Conservation (phyloP, 495 filamentous ascomycete genomes). For the Opeltia flavorubescens region DNA sequence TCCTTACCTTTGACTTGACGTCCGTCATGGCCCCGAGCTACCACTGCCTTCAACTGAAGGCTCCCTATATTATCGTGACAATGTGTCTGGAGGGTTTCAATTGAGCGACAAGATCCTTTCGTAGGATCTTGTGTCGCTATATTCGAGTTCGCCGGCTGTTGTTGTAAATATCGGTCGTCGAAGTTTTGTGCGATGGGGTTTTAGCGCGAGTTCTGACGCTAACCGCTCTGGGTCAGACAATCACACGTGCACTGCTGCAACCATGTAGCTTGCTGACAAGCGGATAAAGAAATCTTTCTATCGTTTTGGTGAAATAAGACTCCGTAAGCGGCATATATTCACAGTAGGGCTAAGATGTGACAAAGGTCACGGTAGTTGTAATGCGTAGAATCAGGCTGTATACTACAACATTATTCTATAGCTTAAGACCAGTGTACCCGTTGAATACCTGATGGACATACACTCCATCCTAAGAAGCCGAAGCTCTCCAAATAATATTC, state of each 20-base stretch:
- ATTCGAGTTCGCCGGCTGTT: neutral
- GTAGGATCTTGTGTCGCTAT: conserved; percentile 15
- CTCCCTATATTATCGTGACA: conserved; percentile 15
- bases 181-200: neutral
- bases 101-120: conserved; percentile 14
- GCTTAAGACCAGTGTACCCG: too few relatives aligned
- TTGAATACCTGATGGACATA: too few relatives aligned
- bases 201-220: neutral
- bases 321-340: too few relatives aligned
- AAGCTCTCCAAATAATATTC: neutral
- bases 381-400: too few relatives aligned
- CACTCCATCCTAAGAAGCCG: neutral
- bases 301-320: too few relatives aligned
- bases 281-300: too few relatives aligned
- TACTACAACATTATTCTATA: too few relatives aligned
- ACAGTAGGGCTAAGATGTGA: too few relatives aligned
- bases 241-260: too few relatives aligned
- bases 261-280: too few relatives aligned
- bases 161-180: neutral
- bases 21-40: conserved; percentile 16
- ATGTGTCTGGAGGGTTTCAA: conserved; percentile 3
- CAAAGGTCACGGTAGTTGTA: too few relatives aligned
- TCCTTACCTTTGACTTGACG: conserved; percentile 19
- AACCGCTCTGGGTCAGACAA: neutral
- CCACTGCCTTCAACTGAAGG: conserved; percentile 18